Conservation (phyloP, 371 early-diverging fungal genomes). For the Circinella minor region DNA sequence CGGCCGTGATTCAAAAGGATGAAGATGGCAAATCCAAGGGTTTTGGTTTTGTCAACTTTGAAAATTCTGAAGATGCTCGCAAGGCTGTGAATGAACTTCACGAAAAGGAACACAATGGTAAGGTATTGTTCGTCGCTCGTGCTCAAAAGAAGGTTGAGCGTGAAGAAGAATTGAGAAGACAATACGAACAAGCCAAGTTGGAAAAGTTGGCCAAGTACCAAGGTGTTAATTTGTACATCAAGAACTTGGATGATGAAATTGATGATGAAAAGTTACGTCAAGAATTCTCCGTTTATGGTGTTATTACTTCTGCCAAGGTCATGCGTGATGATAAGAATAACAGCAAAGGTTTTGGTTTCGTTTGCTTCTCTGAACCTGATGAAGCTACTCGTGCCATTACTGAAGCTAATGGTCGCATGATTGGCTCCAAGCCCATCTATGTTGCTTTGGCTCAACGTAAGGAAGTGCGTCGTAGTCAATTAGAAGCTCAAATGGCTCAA, state of each 20-base stretch:
- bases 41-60: constrained; percentile 98
- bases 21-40: constrained; percentile 88
- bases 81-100: constrained; percentile 94
- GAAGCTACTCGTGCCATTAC: constrained; percentile 91
- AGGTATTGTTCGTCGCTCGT: constrained; percentile 95
- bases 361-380: constrained; percentile 90
- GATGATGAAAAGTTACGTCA: constrained; percentile 95
- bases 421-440: constrained; percentile 95
- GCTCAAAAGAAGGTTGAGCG: constrained; percentile 99
- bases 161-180: constrained; percentile 93
- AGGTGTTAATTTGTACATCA: constrained; percentile 97
- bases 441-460: constrained; percentile 98
- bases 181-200: constrained; percentile 92
- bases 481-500: constrained; percentile 95
- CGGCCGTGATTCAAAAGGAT: constrained; percentile 75
- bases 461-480: constrained; percentile 91
- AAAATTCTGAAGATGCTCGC: constrained; percentile 90
- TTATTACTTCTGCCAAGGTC: constrained; percentile 96
- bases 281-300: constrained; percentile 94
- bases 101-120: constrained; percentile 90
- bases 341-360: constrained; percentile 90
- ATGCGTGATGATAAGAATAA: constrained; percentile 92
- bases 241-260: constrained; percentile 96
- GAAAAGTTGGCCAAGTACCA: constrained; percentile 97
- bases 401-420: constrained; percentile 92